A percentile compares a stretch with the other conserved stretches of the same genome.
phyloP scores from a whole-genome alignment of 2,329 filamentous ascomycete genomes.

The Xylariaceae sp. region DNA sequence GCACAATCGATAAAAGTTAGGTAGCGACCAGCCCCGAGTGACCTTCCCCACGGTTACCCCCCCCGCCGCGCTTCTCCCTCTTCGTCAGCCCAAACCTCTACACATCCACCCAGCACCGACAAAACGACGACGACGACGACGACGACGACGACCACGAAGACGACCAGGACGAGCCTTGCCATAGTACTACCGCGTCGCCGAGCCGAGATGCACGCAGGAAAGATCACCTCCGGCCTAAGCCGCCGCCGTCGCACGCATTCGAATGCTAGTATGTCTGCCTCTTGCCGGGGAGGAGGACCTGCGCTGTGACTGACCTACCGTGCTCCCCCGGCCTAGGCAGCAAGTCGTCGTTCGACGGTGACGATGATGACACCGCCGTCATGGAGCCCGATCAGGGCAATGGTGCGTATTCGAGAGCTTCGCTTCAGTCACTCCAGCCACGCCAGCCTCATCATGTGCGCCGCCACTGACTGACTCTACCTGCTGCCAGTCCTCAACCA shows the following conservation, averaged over 20 bases:
- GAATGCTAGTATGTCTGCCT: slow-evolving; percentile 20
- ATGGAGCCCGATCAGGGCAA: slow-evolving; percentile 92
- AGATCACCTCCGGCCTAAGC: slow-evolving; percentile 18
- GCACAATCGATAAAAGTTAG: slow-evolving; percentile 13
- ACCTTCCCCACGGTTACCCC: not conserved
- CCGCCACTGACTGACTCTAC: slow-evolving; percentile 9
- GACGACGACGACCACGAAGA: no score
- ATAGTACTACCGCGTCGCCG: no score
- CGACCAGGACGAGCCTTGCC: no score
- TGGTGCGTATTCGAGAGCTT: slow-evolving; percentile 58
- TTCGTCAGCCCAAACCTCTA: slow-evolving; percentile 1
- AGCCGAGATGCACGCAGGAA: slow-evolving; percentile 20
- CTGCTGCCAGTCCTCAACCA: slow-evolving; percentile 81
- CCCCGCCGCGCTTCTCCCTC: not conserved
- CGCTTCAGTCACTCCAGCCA: no score
- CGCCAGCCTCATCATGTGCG: not conserved
- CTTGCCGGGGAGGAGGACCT: no score
- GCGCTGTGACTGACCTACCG: slow-evolving; percentile 3
- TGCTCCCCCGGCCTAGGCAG: slow-evolving; percentile 15
- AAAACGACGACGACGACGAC: no score
- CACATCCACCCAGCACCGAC: not conserved
- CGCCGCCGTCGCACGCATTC: slow-evolving; percentile 20
- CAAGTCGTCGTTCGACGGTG: slow-evolving; percentile 47
- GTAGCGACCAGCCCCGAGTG: not conserved
- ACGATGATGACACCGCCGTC: slow-evolving; percentile 67